Evolutionary conservation across 192 early-diverging fungal species (phyloP).

Genomic region (Rhizophagus prolifer): DNA sequence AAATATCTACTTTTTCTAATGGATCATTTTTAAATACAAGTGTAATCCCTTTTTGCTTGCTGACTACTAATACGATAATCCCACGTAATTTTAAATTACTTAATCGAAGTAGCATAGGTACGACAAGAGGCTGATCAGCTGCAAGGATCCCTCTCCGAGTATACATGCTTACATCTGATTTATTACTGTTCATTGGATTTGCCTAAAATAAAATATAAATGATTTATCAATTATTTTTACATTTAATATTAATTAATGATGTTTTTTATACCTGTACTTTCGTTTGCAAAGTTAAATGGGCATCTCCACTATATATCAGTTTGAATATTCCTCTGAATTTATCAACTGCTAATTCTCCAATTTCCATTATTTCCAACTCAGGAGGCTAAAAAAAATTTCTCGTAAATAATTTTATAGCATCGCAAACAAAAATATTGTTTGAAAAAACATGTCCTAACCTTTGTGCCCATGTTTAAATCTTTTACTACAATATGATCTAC

Average conservation of each 20-base stretch:
- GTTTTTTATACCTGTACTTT: constrained; percentile 76
- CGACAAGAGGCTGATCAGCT: constrained; percentile 89
- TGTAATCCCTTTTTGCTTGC: constrained; percentile 91
- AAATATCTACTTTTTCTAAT: constrained; percentile 87
- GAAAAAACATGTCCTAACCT: constrained; percentile 38
- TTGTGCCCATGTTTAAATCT: constrained; percentile 93
- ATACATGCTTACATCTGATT: constrained; percentile 59
- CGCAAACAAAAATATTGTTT: background rate
- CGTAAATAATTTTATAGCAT: background rate
- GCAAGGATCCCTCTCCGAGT: constrained; percentile 73
- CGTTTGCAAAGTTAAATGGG: constrained; percentile 86
- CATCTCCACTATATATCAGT: constrained; percentile 91
- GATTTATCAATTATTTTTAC: background rate
- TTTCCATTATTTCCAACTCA: constrained; percentile 96
- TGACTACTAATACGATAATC: constrained; percentile 91
- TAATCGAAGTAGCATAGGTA: constrained; percentile 94
- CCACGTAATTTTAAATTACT: constrained; percentile 85
- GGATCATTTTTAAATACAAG: constrained; percentile 98
- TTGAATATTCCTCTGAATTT: constrained; percentile 96
- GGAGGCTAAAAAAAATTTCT: constrained; percentile 64
- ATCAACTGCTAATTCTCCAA: constrained; percentile 92
- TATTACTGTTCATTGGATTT: constrained; percentile 69
- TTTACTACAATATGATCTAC: constrained; percentile 90
- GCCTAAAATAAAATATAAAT: constrained; percentile 47
- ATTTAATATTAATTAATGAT: background rate